phyloP scores from a whole-genome alignment of 2,329 filamentous ascomycete genomes.

The Domatiomyces catenatus region DNA sequence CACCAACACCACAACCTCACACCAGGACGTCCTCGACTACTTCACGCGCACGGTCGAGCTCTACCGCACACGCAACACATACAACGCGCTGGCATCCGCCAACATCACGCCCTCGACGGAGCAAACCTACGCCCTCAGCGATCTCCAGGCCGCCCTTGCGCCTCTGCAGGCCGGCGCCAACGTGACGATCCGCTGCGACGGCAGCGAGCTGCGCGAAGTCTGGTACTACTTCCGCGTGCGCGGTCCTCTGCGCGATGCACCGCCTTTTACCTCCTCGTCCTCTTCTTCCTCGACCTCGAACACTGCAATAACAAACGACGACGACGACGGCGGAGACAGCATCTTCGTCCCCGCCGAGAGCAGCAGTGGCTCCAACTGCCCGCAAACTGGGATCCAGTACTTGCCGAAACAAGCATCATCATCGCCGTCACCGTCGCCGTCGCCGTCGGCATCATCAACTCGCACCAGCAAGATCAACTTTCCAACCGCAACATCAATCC shows the following conservation, averaged over 20 bases:
- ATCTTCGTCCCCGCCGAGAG: slow-evolving; percentile 16
- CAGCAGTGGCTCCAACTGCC: slow-evolving; percentile 47
- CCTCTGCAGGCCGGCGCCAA: slow-evolving; percentile 38
- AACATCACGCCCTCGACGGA: slow-evolving; percentile 40
- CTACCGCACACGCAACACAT: slow-evolving; percentile 52
- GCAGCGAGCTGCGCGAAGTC: slow-evolving; percentile 36
- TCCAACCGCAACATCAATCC: slow-evolving; percentile 10
- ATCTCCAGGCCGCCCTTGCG: slow-evolving; percentile 45
- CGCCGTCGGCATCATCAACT: slow-evolving; percentile 7
- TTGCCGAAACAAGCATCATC: slow-evolving; percentile 36
- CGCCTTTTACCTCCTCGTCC: neutral
- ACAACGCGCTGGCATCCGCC: slow-evolving; percentile 45
- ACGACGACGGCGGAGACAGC: slow-evolving; percentile 29
- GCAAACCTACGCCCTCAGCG: slow-evolving; percentile 42
- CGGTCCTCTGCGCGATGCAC: slow-evolving; percentile 27
- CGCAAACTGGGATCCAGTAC: slow-evolving; percentile 48
- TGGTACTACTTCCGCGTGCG: slow-evolving; percentile 50
- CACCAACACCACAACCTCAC: neutral
- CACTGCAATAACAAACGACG: slow-evolving; percentile 25
- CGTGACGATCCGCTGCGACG: slow-evolving; percentile 43
- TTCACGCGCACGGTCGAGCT: slow-evolving; percentile 51
- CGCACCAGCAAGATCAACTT: slow-evolving; percentile 10
- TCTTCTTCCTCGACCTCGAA: neutral
- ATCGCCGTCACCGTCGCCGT: slow-evolving; percentile 7
- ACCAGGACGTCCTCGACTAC: slow-evolving; percentile 49